Evolutionary conservation across 2,329 filamentous ascomycete species (phyloP).

Genomic region (Amylocarpus encephaloides): DNA sequence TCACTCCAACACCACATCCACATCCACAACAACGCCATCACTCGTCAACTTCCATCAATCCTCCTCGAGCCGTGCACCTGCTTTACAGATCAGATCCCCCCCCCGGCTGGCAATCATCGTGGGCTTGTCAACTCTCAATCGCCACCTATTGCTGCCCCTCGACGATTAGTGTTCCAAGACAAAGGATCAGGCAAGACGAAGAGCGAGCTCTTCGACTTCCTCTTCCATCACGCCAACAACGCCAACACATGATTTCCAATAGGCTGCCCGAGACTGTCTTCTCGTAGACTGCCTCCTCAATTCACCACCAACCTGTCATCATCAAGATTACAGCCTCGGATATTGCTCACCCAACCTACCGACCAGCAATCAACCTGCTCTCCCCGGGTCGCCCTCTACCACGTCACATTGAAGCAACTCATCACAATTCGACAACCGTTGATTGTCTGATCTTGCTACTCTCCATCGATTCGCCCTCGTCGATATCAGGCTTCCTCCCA

Average conservation of each 20-base stretch:
- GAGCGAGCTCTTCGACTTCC: slow-evolving; percentile 45
- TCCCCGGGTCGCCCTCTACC: slow-evolving; percentile 3
- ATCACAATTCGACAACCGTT: slow-evolving; percentile 16
- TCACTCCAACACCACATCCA: slow-evolving; percentile 17
- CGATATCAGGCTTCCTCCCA: slow-evolving; percentile 6
- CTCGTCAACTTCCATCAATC: slow-evolving; percentile 10
- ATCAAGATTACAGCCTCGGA: slow-evolving; percentile 13
- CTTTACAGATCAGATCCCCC: slow-evolving; percentile 1
- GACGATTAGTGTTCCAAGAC: background rate
- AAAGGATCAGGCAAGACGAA: slow-evolving; percentile 31
- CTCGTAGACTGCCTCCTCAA: slow-evolving; percentile 32
- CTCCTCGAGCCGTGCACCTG: slow-evolving; percentile 9
- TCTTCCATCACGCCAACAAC: slow-evolving; percentile 35
- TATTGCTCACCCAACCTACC: slow-evolving; percentile 9
- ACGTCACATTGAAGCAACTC: slow-evolving; percentile 13
- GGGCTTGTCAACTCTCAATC: slow-evolving; percentile 1
- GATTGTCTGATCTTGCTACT: slow-evolving; percentile 15
- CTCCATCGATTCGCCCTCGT: slow-evolving; percentile 19
- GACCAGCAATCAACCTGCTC: slow-evolving; percentile 5
- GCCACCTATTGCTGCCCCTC: slow-evolving; percentile 3
- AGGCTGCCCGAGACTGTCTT: slow-evolving; percentile 35
- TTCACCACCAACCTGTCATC: slow-evolving; percentile 18
- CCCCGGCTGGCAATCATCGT: slow-evolving; percentile 1
- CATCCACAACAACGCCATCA: slow-evolving; percentile 14
- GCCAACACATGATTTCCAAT: slow-evolving; percentile 37